Percentiles rank a stretch among this genome's conserved stretches.
These are phyloP conservation scores for Middelhovenomyces tepae DNA, from an alignment of 805 yeast genomes.

Conservation along the genomic window DNA sequence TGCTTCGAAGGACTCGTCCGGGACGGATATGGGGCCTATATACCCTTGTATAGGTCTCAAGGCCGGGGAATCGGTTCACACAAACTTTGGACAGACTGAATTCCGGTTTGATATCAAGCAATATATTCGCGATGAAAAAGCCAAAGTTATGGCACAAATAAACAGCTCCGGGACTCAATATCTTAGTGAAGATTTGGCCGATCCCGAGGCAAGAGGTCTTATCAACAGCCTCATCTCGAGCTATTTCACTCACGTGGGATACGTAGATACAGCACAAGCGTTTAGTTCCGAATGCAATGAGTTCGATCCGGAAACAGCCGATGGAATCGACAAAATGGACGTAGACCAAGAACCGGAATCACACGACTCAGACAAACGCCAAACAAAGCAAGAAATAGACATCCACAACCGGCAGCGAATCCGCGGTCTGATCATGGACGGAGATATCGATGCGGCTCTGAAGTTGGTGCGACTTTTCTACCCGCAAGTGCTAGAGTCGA, in stretches of 20 bases:
- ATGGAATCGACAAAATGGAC: constrained; percentile 11
- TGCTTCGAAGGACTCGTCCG: too few species aligned
- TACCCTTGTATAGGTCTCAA: constrained; percentile 43
- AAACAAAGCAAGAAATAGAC: constrained; percentile 24
- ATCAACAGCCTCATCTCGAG: constrained; percentile 33
- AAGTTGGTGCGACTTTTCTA: constrained; percentile 31
- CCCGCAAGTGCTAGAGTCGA: constrained; percentile 31
- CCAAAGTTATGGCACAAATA: constrained; percentile 19
- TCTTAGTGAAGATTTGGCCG: constrained; percentile 11
- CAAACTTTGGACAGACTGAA: constrained; percentile 44
- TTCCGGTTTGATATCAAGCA: constrained; percentile 54
- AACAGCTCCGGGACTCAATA: constrained; percentile 7
- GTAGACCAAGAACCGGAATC: constrained; percentile 8
- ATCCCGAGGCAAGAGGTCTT: constrained; percentile 12
- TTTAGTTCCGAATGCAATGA: constrained; percentile 38
- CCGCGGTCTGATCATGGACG: constrained; percentile 34
- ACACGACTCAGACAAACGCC: background rate
- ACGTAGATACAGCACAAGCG: constrained; percentile 43
- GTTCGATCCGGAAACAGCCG: constrained; percentile 6
- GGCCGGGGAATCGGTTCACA: constrained; percentile 34
- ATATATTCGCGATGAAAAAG: constrained; percentile 42
- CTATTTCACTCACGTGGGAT: constrained; percentile 54
- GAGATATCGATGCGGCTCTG: constrained; percentile 38
- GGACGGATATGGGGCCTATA: constrained; percentile 27
- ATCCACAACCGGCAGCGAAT: constrained; percentile 38